Conservation (phyloP, 2,329 filamentous ascomycete species). For the Xylaria sp. region DNA sequence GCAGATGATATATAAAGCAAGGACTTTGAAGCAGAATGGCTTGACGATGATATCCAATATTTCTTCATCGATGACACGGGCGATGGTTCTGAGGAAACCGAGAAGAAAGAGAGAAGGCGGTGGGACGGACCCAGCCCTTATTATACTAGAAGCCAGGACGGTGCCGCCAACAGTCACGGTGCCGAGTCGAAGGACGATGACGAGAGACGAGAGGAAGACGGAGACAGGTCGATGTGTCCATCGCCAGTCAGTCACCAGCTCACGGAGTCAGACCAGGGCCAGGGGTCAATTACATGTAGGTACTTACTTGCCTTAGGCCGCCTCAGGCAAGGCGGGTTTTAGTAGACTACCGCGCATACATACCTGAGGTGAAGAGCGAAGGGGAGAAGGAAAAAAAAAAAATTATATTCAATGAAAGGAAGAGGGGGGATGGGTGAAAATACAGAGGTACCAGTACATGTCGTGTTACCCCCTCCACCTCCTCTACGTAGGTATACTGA, state of each 20-base stretch:
- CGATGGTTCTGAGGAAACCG: conserved; percentile 17
- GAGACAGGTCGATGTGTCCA: conserved; percentile 17
- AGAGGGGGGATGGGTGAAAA: no score
- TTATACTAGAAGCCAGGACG: conserved; percentile 16
- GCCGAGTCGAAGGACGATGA: conserved; percentile 23
- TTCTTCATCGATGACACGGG: conserved; percentile 12
- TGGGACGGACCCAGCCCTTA: conserved; percentile 25
- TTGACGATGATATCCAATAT: background rate
- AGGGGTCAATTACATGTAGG: conserved; percentile 2
- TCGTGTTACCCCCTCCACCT: background rate
- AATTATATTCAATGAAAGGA: no score
- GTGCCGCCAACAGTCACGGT: conserved; percentile 8
- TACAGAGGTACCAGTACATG: conserved; percentile 10
- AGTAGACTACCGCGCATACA: no score
- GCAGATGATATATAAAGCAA: conserved; percentile 33
- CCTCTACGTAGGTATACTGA: no score
- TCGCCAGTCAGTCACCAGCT: conserved; percentile 17
- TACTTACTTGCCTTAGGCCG: background rate
- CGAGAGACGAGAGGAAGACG: conserved; percentile 17
- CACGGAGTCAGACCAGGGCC: conserved; percentile 14
- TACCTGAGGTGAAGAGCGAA: no score
- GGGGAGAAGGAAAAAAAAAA: no score
- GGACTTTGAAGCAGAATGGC: background rate
- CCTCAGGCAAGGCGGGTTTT: no score
- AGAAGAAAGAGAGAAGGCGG: background rate